Evolutionary conservation across 2,329 filamentous ascomycete species (phyloP).

Genomic region (Calycina marina): DNA sequence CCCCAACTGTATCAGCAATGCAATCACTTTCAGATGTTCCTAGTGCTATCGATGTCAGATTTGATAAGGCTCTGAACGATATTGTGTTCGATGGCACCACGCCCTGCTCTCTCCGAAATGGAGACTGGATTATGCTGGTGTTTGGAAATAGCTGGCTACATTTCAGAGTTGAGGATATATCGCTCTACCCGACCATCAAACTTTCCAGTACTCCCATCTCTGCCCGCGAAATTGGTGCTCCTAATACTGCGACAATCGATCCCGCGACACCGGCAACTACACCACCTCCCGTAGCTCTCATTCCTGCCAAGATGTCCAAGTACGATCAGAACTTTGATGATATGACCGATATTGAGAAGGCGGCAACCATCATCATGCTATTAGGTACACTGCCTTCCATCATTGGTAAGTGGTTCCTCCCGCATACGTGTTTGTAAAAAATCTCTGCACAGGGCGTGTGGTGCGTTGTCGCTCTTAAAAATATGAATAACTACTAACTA

Average conservation of each 20-base stretch:
- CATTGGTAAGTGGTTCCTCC: too few species aligned
- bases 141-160: slow-evolving; percentile 11
- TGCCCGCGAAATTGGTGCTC: not conserved
- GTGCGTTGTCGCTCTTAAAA: too few species aligned
- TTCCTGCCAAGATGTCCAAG: slow-evolving; percentile 15
- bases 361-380: slow-evolving; percentile 33
- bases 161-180: slow-evolving; percentile 16
- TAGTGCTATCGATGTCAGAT: slow-evolving; percentile 8
- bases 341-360: slow-evolving; percentile 30
- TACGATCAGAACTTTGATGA: slow-evolving; percentile 46
- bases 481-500: too few species aligned
- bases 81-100: slow-evolving; percentile 10
- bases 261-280: slow-evolving; percentile 16
- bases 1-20: not conserved
- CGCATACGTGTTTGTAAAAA: too few species aligned
- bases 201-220: slow-evolving; percentile 6
- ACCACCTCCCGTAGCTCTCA: slow-evolving; percentile 15
- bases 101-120: slow-evolving; percentile 12
- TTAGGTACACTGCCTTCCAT: slow-evolving; percentile 49
- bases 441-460: too few species aligned
- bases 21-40: too few species aligned
- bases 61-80: slow-evolving; percentile 11
- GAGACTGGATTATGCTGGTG: slow-evolving; percentile 18
- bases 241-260: not conserved
- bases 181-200: slow-evolving; percentile 14